Evolutionary conservation across 1,284 basidiomycete genomes (phyloP), one percentile per base, ranked within the genome.

Genomic region (Irpex sp.): DNA sequence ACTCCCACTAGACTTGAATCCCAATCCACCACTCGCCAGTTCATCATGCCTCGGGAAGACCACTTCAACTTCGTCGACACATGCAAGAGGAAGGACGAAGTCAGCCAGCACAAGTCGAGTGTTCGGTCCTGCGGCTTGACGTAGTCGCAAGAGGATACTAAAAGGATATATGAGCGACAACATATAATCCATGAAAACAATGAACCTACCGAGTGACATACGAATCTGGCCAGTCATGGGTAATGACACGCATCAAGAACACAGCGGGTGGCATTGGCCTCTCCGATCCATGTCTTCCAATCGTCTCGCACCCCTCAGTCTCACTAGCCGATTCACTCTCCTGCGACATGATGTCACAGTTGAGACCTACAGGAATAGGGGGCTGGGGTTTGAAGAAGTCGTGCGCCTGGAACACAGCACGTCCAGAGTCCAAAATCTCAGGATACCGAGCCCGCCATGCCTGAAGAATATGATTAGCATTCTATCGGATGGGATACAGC

Each of bases 191-290:
- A 17, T 2, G 19, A 37, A 1, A 7, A 33, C 11, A 6, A 3
- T 19, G 4, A 5, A 19, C 69, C 36, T 62, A 73, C 73, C 69
- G 68, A 0, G 67, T 72, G 6, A 85, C 88, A 67, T 81, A 81
- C 2, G 76, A 76, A 66, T 91, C 86, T 0, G 89, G 86, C 89
- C 89, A 92, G 69, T 92, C 89, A 67, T 91, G 89, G 19, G 88
- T 77, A 57, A 91, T 81, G 7, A 88, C 87, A 17, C 89, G 83
- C 54, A 92, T 77, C 19, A 91, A 75, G 71, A 87, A 91, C 21
- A 90, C 82, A 0, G 87, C 81, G 4, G 88, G 75, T 17, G 63
- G 63, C 5, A 55, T 37, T 8, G 47, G 33, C 17, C 9, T 62
- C 5, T 11, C 35, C 13, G 31, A 8, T 35, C 43, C 60, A 33